Conservation (phyloP, 495 filamentous ascomycete genomes). For the Margaritispora aquatica region DNA sequence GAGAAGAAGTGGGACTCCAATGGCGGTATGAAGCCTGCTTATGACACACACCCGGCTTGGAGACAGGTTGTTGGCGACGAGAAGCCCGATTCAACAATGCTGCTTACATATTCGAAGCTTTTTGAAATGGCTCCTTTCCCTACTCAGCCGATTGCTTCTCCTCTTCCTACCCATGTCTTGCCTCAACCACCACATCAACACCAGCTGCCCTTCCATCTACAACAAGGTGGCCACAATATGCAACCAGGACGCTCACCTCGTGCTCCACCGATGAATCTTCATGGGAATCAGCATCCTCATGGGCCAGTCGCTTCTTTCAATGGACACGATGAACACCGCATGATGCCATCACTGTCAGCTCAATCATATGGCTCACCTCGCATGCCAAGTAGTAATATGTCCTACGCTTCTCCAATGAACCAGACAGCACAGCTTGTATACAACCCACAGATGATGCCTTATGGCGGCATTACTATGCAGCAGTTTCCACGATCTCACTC, state of each 20-base stretch:
- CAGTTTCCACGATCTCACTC: slow-evolving; percentile 44
- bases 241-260: slow-evolving; percentile 55
- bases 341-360: slow-evolving; percentile 75
- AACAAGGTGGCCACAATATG: slow-evolving; percentile 34
- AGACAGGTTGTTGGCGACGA: slow-evolving; percentile 54
- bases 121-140: slow-evolving; percentile 58
- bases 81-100: slow-evolving; percentile 50
- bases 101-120: slow-evolving; percentile 60
- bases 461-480: slow-evolving; percentile 50
- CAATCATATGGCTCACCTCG: slow-evolving; percentile 76
- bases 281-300: slow-evolving; percentile 55
- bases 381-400: slow-evolving; percentile 59
- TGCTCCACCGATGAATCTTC: slow-evolving; percentile 59
- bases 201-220: slow-evolving; percentile 65
- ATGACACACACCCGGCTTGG: slow-evolving; percentile 77
- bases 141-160: slow-evolving; percentile 56
- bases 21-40: slow-evolving; percentile 70
- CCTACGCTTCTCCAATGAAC: slow-evolving; percentile 65
- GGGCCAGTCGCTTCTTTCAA: slow-evolving; percentile 54
- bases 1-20: slow-evolving; percentile 56
- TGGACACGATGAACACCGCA: slow-evolving; percentile 74
- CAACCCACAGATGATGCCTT: slow-evolving; percentile 61
- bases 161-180: slow-evolving; percentile 49
- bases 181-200: slow-evolving; percentile 58
- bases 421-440: slow-evolving; percentile 62